Evolutionary conservation across 768 basidiomycete genomes (phyloP), one percentile per base, ranked within the genome.

Genomic region (Crassisporium funariophilum): DNA sequence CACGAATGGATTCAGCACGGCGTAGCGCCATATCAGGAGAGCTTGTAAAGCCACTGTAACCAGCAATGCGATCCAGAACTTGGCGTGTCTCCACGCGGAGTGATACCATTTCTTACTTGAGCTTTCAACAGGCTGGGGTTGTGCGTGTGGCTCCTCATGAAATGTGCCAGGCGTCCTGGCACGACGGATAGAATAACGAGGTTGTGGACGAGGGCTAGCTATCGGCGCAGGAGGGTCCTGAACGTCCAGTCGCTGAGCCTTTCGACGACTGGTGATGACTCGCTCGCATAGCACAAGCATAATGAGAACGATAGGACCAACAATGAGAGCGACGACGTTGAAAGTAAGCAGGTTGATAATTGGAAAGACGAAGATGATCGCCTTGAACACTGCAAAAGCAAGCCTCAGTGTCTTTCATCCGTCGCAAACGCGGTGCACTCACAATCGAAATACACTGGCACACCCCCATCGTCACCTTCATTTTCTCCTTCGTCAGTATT

Each of bases 381-480:
- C 52, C 42, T 78, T 81, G 53, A 88, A 83, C 13, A 91, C 88
- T 89, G 51, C 12, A 15, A 11, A 22, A 17, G 19, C 36, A 43
- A 47, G 4, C 31, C 33, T n/a, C 43, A 49, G n/a, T 44, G 20
- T 37, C 20, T 9, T 11, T 41, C 10, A 19, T 25, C 21, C 12
- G 13, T 46, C 16, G 37, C 10, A n/a, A 27, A 21, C 16, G 20
- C 11, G 13, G 12, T 23, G 44, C 8, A 58, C 85, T 64, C 55
- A 91, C 90, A 35, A 57, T 91, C 90, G 56, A 91, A 88, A 64
- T 88, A 90, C 4, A 88, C 83, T 5, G 75, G 67, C 2, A 68
- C 60, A 36, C 63, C 61, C 22, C 62, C 65, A 4, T 57, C 53
- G 2, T 63, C 59, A 0, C 43, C 46, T 4, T 44, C 53, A 4